Conservation (phyloP, 139 green algal genomes). For the Auxenochlorella pyrenoidosa region DNA sequence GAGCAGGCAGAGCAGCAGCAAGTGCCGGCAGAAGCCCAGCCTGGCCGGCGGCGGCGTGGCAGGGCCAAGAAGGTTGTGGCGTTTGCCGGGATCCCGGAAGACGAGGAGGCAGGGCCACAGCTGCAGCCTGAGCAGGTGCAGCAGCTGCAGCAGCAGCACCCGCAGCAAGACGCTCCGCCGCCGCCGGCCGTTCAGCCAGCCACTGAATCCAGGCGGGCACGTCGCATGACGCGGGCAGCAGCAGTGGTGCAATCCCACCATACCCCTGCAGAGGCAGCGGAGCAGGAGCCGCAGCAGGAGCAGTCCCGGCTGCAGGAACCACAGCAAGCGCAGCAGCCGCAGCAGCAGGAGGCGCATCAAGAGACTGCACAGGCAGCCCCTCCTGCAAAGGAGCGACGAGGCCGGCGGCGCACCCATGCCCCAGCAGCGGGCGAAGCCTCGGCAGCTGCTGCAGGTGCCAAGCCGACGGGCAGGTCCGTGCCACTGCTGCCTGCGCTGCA, state of each 20-base stretch:
- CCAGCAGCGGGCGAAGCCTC: background rate
- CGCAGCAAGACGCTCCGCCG: conserved; percentile 1
- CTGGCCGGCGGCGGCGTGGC: background rate
- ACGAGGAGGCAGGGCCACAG: background rate
- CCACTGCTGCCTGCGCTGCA: background rate
- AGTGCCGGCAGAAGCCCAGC: background rate
- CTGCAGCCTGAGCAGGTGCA: too few relatives aligned
- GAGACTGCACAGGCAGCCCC: background rate
- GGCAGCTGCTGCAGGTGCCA: background rate
- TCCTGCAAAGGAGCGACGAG: background rate
- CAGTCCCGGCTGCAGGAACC: background rate
- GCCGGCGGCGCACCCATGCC: conserved; percentile 4
- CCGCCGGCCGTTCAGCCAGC: background rate
- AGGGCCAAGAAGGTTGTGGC: conserved; percentile 13
- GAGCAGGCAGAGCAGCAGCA: background rate
- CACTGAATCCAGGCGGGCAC: background rate
- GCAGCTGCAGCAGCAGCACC: background rate
- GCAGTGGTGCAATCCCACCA: background rate
- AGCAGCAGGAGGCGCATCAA: background rate
- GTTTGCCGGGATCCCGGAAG: background rate
- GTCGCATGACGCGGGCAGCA: conserved; percentile 25
- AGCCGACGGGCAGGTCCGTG: background rate
- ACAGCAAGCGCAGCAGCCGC: background rate
- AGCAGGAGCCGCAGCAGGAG: background rate
- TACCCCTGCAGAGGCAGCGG: background rate